Evolutionary conservation across 2,329 filamentous ascomycete species (phyloP).

Genomic region (Clonostachys sp.): DNA sequence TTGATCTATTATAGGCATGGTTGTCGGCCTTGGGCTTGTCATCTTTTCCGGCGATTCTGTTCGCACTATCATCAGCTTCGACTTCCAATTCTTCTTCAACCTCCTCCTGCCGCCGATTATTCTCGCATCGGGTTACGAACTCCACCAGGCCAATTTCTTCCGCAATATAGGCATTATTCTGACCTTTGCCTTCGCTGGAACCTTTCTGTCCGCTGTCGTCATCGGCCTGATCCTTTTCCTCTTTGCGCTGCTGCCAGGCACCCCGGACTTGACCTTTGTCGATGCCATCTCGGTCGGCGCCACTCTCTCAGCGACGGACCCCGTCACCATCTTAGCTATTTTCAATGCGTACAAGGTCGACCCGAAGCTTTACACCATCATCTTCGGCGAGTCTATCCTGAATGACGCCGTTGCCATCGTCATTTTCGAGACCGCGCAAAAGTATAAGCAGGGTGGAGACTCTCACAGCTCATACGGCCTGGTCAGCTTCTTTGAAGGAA

Average conservation of each 20-base stretch:
- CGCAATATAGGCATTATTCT: constrained; percentile 95
- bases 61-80: constrained; percentile 87
- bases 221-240: constrained; percentile 84
- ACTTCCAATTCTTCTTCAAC: constrained; percentile 99
- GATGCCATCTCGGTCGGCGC: constrained; percentile 96
- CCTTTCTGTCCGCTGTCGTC: constrained; percentile 94
- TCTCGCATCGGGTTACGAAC: constrained; percentile 90
- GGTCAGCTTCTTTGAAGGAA: constrained; percentile 81
- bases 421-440: constrained; percentile 94
- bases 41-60: constrained; percentile 79
- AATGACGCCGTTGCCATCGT: constrained; percentile 99
- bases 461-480: constrained; percentile 60
- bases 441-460: constrained; percentile 75
- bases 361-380: constrained; percentile 96
- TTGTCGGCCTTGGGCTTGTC: constrained; percentile 83
- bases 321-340: constrained; percentile 95
- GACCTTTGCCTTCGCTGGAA: constrained; percentile 95
- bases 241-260: constrained; percentile 82
- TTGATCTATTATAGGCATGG: constrained; percentile 65
- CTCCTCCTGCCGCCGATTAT: constrained; percentile 97
- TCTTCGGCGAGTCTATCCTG: constrained; percentile 96
- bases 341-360: constrained; percentile 99
- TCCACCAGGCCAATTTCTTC: constrained; percentile 99
- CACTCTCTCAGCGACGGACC: constrained; percentile 93
- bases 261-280: constrained; percentile 82